Evolutionary conservation across 164 flowering plant species (phyloP), one percentile per base, ranked within the genome.

Genomic region (Pachysandra terminalis): DNA sequence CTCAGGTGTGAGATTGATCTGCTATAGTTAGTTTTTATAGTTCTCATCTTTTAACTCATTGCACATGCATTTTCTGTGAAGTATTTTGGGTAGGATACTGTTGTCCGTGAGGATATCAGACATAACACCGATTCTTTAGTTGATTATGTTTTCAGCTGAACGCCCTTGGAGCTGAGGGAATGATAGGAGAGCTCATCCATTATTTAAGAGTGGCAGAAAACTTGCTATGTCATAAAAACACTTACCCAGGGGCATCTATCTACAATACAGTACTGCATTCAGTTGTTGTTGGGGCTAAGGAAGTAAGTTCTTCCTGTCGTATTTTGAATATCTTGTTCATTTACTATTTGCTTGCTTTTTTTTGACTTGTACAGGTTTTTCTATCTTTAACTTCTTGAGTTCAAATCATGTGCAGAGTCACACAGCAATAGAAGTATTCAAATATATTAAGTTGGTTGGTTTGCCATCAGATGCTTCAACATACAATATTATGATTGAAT

Each of bases 141-240:
- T 55, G 59, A 16, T 67, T 74, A 66, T 69, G 19, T 77, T 70
- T n/a, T 64, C 71, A 94, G 97, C 71, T 92, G 71, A 88, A 71
- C 80, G 96, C 91, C 58, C 84, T 95, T 72, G 99, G 97, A 65
- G 71, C 80, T 62, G 97, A 95, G 71, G 93, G 96, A 21, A 86
- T 89, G 93, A 70, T 78, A 64, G 75, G 68, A 24, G 87, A 88
- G 76, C 63, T 86, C 70, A 69, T 87, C 22, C 82, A 78, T 5
- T 84, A 83, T 62, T 78, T 91, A 55, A 64, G 40, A 8, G 65
- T 56, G 65, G 90, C 89, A 48, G 86, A 86, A 64, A 70, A 69
- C 48, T 78, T 67, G 64, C 81, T 82, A 55, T 64, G 49, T 73
- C 56, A 21, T 23, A 61, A 28, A n/a, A 56, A 79, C 41, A 68